phyloP scores from a whole-genome alignment of 306 rosid species.

The Pyrus betulifolia region DNA sequence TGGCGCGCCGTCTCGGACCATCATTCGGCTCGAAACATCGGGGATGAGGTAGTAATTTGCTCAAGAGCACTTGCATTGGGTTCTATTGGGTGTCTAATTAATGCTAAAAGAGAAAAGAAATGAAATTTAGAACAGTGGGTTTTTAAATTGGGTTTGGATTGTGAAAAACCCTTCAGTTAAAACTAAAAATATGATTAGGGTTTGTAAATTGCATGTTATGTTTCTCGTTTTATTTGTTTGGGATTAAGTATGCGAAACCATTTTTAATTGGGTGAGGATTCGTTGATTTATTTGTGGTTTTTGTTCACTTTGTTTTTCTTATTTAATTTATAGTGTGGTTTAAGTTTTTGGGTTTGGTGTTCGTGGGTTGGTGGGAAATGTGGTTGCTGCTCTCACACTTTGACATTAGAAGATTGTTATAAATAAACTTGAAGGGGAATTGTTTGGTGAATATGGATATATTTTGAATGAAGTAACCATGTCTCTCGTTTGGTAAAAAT shows the following conservation, averaged over 20 bases:
- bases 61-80: slow-evolving; percentile 25
- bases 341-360: not conserved
- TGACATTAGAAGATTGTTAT: not conserved
- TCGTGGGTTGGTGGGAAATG: not conserved
- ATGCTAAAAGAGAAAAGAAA: not conserved
- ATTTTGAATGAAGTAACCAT: not conserved
- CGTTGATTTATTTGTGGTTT: not conserved
- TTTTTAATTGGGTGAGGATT: not conserved
- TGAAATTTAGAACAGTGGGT: not conserved
- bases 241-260: not conserved
- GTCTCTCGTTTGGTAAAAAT: not conserved
- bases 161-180: not conserved
- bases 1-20: slow-evolving; percentile 86
- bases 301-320: not conserved
- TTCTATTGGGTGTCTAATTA: slow-evolving; percentile 4
- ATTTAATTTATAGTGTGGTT: not conserved
- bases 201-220: not conserved
- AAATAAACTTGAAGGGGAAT: not conserved
- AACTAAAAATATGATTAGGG: slow-evolving; percentile 16
- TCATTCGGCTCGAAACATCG: slow-evolving; percentile 56
- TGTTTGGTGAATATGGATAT: not conserved
- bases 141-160: not conserved
- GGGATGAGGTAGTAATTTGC: slow-evolving; percentile 59
- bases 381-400: not conserved
- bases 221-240: not conserved